A percentile compares a stretch with the other conserved stretches of the same genome.
phyloP scores from a whole-genome alignment of 495 filamentous ascomycete species.

The Bacidia gigantensis region DNA sequence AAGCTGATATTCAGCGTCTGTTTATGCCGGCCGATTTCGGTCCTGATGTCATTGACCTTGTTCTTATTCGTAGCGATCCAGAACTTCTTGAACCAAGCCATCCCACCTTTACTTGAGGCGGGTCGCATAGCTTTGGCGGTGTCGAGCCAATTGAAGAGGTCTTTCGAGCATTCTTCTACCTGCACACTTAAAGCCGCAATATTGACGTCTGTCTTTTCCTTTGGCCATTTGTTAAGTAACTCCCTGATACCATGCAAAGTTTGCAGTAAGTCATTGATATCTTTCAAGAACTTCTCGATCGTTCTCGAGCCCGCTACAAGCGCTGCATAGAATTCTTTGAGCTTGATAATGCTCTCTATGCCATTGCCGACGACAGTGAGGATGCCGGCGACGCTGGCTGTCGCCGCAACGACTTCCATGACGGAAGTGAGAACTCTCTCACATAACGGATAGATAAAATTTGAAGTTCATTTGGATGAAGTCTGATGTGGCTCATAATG shows the following conservation, averaged over 20 bases:
- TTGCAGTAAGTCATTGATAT: slow-evolving; percentile 4
- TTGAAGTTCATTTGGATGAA: no score
- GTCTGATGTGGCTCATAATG: no score
- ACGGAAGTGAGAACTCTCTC: no score
- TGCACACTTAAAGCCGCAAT: slow-evolving; percentile 1
- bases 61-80: slow-evolving; percentile 3
- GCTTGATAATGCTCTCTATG: slow-evolving; percentile 4
- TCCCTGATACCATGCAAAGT: slow-evolving; percentile 5
- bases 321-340: slow-evolving; percentile 2
- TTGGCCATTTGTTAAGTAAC: neutral
- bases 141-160: slow-evolving; percentile 1
- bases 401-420: slow-evolving; percentile 10
- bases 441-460: no score
- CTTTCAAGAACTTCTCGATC: slow-evolving; percentile 4
- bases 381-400: slow-evolving; percentile 6
- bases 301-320: slow-evolving; percentile 2
- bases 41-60: neutral
- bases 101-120: neutral
- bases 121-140: slow-evolving; percentile 2
- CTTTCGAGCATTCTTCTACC: slow-evolving; percentile 4
- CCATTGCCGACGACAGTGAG: slow-evolving; percentile 7
- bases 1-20: slow-evolving; percentile 2
- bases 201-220: neutral
- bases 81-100: slow-evolving; percentile 8
- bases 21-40: slow-evolving; percentile 4